phyloP scores from a whole-genome alignment of 768 basidiomycete genomes.

The Termitomyces bulborhizus region DNA sequence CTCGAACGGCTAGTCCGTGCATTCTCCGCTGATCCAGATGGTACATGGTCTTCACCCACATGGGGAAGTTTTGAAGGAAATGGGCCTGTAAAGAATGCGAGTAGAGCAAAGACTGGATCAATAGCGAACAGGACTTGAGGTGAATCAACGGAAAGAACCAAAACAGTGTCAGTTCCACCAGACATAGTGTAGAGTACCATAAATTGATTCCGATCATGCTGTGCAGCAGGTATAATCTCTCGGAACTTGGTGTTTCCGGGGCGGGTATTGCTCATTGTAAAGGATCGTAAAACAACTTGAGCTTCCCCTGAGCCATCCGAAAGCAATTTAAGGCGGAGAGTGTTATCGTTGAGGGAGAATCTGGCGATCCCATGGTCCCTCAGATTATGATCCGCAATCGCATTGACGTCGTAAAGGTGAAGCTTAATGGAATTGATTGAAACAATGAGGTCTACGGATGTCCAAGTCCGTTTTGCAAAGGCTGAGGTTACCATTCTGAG shows the following conservation, averaged over 20 bases:
- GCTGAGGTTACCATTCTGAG: not conserved
- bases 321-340: constrained; percentile 72
- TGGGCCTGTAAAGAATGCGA: constrained; percentile 74
- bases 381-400: constrained; percentile 48
- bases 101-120: constrained; percentile 84
- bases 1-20: constrained; percentile 25
- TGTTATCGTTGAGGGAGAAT: constrained; percentile 78
- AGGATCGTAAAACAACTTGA: constrained; percentile 83
- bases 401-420: constrained; percentile 76
- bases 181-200: constrained; percentile 87
- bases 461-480: constrained; percentile 39
- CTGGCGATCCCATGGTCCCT: constrained; percentile 78
- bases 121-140: constrained; percentile 90
- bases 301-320: constrained; percentile 83
- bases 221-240: constrained; percentile 91
- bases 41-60: not conserved
- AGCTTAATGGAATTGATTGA: constrained; percentile 67
- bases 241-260: constrained; percentile 80
- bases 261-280: constrained; percentile 86
- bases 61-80: constrained; percentile 21
- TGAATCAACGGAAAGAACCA: constrained; percentile 84
- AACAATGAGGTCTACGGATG: constrained; percentile 68
- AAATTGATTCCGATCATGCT: constrained; percentile 85
- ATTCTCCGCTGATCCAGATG: not conserved
- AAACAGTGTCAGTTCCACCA: constrained; percentile 48